Conservation (phyloP, 2,329 filamentous ascomycete species). For the Exophiala sp. region DNA sequence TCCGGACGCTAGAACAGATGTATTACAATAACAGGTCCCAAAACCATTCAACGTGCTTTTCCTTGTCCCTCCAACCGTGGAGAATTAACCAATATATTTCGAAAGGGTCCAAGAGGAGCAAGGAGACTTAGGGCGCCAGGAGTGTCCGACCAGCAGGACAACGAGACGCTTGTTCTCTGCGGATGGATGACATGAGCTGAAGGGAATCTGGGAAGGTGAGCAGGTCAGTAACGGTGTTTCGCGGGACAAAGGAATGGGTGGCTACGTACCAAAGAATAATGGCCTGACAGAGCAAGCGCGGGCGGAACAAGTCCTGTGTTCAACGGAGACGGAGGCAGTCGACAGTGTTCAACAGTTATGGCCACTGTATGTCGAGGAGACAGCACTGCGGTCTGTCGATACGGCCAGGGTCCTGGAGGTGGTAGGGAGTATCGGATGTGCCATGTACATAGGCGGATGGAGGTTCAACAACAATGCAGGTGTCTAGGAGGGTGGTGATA, state of each 20-base stretch:
- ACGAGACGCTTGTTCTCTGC: conserved; percentile 8
- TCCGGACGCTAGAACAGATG: background rate
- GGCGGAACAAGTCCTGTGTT: background rate
- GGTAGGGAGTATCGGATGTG: background rate
- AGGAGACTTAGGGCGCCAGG: background rate
- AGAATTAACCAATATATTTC: background rate
- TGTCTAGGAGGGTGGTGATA: background rate
- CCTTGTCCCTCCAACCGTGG: background rate
- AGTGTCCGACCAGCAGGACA: conserved; percentile 6
- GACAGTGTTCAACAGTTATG: background rate
- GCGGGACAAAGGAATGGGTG: background rate
- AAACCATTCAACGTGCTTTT: conserved; percentile 2
- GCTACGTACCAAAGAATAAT: background rate
- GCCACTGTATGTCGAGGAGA: background rate
- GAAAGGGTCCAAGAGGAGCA: background rate
- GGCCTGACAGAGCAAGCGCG: too few species aligned
- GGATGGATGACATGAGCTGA: conserved; percentile 1
- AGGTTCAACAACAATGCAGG: background rate
- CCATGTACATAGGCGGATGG: background rate
- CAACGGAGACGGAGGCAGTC: background rate
- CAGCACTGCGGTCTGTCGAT: background rate
- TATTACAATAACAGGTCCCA: background rate
- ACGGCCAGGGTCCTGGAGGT: background rate
- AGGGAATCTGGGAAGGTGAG: conserved; percentile 2
- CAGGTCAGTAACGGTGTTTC: conserved; percentile 2